Conservation (phyloP, 371 early-diverging fungal genomes). For the Mucor saturninus region DNA sequence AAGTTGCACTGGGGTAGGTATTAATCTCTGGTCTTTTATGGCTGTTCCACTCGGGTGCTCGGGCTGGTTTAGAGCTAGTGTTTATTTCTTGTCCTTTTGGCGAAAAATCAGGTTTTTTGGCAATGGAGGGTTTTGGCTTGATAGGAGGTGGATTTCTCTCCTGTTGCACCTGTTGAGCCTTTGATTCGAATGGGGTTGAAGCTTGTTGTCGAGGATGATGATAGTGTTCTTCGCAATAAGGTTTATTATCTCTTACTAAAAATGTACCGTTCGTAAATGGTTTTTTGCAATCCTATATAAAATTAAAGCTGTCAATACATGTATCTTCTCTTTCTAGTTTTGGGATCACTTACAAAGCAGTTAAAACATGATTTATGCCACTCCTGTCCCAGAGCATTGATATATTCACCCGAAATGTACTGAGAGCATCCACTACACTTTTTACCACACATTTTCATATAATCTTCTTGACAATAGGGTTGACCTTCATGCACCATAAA, state of each 20-base stretch:
- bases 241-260: constrained; percentile 58
- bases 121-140: constrained; percentile 12
- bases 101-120: constrained; percentile 4
- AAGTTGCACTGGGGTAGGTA: background rate
- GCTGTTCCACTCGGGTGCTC: no score
- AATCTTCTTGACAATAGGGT: constrained; percentile 32
- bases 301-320: background rate
- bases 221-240: constrained; percentile 71
- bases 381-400: constrained; percentile 62
- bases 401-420: constrained; percentile 61
- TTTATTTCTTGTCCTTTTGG: constrained; percentile 6
- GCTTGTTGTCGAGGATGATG: constrained; percentile 26
- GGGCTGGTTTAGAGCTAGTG: background rate
- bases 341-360: constrained; percentile 47
- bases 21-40: no score
- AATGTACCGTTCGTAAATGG: constrained; percentile 56
- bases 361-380: constrained; percentile 78
- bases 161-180: background rate
- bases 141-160: constrained; percentile 8
- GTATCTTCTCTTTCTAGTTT: background rate
- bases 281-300: constrained; percentile 49
- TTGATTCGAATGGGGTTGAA: background rate
- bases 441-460: constrained; percentile 18
- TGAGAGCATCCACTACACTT: constrained; percentile 28
- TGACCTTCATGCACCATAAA: constrained; percentile 28